Percentiles rank a stretch among this genome's conserved stretches.
Conservation (phyloP, 148 eudicot genomes). For the Vaccinium corymbosum region DNA sequence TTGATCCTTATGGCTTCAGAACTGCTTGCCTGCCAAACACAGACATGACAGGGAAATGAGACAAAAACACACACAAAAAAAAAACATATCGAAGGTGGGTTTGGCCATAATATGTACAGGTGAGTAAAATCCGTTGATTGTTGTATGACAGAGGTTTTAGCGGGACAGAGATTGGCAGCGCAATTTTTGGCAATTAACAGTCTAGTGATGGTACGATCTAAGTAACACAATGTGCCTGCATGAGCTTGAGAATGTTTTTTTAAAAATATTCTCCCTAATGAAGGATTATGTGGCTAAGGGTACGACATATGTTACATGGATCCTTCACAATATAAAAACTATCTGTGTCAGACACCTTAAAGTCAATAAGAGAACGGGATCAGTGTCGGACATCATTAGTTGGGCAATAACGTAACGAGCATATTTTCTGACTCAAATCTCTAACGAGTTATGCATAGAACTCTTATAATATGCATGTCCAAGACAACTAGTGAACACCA, state of each 20-base stretch:
- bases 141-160: not conserved
- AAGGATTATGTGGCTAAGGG: no score
- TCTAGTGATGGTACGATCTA: not conserved
- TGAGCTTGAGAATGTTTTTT: no score
- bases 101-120: not conserved
- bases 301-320: not conserved
- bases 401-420: not conserved
- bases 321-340: not conserved
- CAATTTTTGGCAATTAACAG: not conserved
- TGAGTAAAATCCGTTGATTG: not conserved
- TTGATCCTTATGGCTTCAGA: slow-evolving; percentile 68
- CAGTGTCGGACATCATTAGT: not conserved
- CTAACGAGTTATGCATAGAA: not conserved
- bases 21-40: slow-evolving; percentile 59
- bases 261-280: no score
- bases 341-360: not conserved
- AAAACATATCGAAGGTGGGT: not conserved
- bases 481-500: not conserved
- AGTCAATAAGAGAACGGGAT: not conserved
- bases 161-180: not conserved
- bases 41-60: not conserved
- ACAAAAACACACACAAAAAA: not conserved
- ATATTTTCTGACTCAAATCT: not conserved
- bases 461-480: not conserved
- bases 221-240: no score